Evolutionary conservation across 2,329 filamentous ascomycete genomes (phyloP).

Genomic region (Epichloe uncinata): DNA sequence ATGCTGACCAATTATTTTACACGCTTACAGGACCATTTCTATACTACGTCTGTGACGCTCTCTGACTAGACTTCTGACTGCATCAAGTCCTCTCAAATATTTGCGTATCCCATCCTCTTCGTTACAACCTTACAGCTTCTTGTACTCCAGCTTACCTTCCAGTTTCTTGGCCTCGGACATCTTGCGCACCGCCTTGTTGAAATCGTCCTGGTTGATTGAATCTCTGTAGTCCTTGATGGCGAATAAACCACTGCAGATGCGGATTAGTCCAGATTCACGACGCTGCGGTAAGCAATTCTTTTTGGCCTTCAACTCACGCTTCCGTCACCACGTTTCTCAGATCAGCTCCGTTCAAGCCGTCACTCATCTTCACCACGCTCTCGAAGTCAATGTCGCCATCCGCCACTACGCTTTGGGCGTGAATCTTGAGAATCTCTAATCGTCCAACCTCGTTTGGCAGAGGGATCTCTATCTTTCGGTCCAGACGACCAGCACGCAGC

Average conservation of each 20-base stretch:
- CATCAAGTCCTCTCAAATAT: not conserved
- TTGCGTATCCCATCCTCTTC: not conserved
- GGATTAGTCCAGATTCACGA: not conserved
- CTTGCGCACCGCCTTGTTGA: conserved; percentile 98
- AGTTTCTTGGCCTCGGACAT: conserved; percentile 96
- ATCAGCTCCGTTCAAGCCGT: conserved; percentile 94
- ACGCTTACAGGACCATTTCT: not conserved
- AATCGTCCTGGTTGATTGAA: conserved; percentile 93
- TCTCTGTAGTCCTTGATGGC: conserved; percentile 98
- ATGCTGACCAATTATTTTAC: conserved; percentile 1
- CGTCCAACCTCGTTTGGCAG: conserved; percentile 94
- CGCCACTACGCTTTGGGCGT: conserved; percentile 70
- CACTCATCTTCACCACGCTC: conserved; percentile 99
- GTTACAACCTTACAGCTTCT: conserved; percentile 59
- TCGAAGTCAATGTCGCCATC: conserved; percentile 98
- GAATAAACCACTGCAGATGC: conserved; percentile 60
- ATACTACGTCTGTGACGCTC: not conserved
- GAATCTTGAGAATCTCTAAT: conserved; percentile 96
- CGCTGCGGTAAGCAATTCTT: not conserved
- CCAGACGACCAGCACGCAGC: conserved; percentile 81
- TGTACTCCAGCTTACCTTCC: conserved; percentile 95
- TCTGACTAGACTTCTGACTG: not conserved
- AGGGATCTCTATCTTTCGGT: conserved; percentile 96
- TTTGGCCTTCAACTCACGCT: conserved; percentile 55
- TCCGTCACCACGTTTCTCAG: conserved; percentile 95